Conservation (phyloP, 2,329 filamentous ascomycete species). For the Exophiala sideris region DNA sequence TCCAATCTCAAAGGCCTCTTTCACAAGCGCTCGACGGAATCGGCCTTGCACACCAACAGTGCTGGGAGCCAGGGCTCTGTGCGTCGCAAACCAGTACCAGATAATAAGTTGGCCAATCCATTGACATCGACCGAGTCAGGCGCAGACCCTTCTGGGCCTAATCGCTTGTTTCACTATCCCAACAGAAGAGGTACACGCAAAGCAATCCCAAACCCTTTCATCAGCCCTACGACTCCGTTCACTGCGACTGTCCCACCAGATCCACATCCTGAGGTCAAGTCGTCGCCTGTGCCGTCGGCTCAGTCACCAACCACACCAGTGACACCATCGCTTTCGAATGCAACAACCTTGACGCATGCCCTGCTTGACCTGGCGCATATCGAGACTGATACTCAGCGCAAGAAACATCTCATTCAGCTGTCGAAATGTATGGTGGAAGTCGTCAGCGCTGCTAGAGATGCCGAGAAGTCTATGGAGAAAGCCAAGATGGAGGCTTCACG, state of each 20-base stretch:
- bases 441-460: constrained; percentile 29
- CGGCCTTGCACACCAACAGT: background rate
- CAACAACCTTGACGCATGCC: constrained; percentile 27
- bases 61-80: background rate
- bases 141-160: background rate
- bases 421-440: constrained; percentile 29
- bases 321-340: constrained; percentile 21
- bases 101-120: constrained; percentile 6
- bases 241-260: constrained; percentile 10
- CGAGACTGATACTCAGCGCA: constrained; percentile 15
- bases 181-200: constrained; percentile 3
- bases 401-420: constrained; percentile 26
- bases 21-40: constrained; percentile 28
- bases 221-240: constrained; percentile 18
- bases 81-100: constrained; percentile 15
- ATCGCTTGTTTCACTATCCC: background rate
- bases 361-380: constrained; percentile 27
- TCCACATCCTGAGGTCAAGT: constrained; percentile 3
- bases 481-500: constrained; percentile 29
- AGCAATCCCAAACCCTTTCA: constrained; percentile 11
- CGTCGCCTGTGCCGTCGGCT: constrained; percentile 11
- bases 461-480: constrained; percentile 32
- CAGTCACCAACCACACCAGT: background rate
- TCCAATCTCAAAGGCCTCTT: constrained; percentile 30
- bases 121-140: background rate